Evolutionary conservation across 306 rosid genomes (phyloP).

Genomic region (Potentilla sterilis): DNA sequence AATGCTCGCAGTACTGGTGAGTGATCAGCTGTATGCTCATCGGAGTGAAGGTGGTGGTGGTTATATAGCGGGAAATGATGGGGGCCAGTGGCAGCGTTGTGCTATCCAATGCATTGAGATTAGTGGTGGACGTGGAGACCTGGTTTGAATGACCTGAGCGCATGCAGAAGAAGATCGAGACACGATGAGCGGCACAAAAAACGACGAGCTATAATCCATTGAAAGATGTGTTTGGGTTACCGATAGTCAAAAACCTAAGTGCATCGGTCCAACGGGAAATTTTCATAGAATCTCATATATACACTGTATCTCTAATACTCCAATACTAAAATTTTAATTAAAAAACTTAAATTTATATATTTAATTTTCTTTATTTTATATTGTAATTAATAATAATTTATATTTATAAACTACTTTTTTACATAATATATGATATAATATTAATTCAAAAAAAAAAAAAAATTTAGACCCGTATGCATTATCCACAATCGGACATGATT

Average conservation of each 20-base stretch:
- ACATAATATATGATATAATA: too few species aligned
- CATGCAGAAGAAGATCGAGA: constrained; percentile 11
- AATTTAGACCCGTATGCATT: too few species aligned
- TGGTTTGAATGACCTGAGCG: not conserved
- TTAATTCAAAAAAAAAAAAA: too few species aligned
- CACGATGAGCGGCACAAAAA: not conserved
- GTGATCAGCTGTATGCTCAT: not conserved
- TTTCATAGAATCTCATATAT: too few species aligned
- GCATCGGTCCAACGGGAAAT: too few species aligned
- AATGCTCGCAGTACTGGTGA: not conserved
- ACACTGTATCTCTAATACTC: too few species aligned
- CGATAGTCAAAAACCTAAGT: not conserved
- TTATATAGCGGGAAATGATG: not conserved
- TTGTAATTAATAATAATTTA: too few species aligned
- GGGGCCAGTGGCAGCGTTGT: not conserved
- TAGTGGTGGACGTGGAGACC: not conserved
- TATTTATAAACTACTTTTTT: too few species aligned
- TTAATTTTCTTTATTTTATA: too few species aligned
- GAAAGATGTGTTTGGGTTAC: constrained; percentile 16
- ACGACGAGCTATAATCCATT: not conserved
- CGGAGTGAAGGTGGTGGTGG: not conserved
- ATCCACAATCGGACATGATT: too few species aligned
- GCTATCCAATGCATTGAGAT: not conserved
- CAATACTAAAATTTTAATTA: too few species aligned
- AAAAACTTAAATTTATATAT: too few species aligned